Evolutionary conservation across 2,329 filamentous ascomycete species (phyloP), one percentile per base, ranked within the genome.

Genomic region (Akanthomyces lecanii): DNA sequence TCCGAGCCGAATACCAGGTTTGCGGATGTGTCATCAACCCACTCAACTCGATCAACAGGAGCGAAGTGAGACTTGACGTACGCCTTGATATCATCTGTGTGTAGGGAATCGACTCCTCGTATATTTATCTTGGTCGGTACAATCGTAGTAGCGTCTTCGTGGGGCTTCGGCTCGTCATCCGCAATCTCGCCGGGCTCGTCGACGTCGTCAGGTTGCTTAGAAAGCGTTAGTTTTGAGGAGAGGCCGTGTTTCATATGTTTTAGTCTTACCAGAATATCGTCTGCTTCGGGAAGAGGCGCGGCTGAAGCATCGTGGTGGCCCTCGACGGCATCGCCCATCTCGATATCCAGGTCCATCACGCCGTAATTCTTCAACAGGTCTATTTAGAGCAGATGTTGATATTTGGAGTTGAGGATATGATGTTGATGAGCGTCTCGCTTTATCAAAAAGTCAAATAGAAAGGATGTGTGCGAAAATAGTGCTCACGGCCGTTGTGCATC

Each of bases 1-100:
- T 85, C 79, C 7, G 81, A 81, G 45, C 77, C 79, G 77, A 95
- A 98, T 59, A 96, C 76, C 60, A 97, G 80, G 72, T 98, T 98
- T 66, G 92, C 91, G 0, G 92, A 94, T 7, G 86, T 88, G 75
- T 99, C 95, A 73, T 98, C 91, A 67, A 99, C 92, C 95, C 95
- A 99, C 77, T 98, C 92, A 66, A 97, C 81, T 65, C 85, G 82
- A 62, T 84, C 79, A 63, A 87, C 79, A 16, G 75, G 73, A 42
- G 81, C 77, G 70, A 84, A 92, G 73, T 95, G 85, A 66, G 90
- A 82, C 54, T 80, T 76, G 10, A 91, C 85, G 69, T 92, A 97
- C 64, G 83, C 80, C 69, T 89, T 88, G 69, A 98, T 89, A 66
- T 97, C 87, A 62, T 86, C 83, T 33, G 92, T 92, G 38, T 89